Evolutionary conservation across 1,284 basidiomycete genomes (phyloP), one percentile per base, ranked within the genome.

Genomic region (Ustilago lituana): DNA sequence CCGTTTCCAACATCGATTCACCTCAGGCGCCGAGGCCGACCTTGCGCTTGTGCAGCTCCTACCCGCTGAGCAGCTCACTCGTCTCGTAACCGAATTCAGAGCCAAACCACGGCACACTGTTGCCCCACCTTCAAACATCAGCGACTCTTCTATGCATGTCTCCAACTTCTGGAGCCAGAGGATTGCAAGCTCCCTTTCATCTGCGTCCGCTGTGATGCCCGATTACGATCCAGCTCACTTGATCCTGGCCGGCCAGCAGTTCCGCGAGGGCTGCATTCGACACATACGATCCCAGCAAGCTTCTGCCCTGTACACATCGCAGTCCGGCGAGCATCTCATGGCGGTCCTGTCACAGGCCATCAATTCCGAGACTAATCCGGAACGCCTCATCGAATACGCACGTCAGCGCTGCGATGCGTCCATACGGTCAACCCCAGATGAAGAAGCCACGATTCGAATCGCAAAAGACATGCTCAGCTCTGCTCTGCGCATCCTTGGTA

Each of bases 281-380:
- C 45, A 41, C 6, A 4, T 67, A 5, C 52, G 27, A 6, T 4
- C 35, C 7, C 46, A 41, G 10, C 23, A 38, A 11, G 31, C 38
- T 4, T 23, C 23, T 32, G 24, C 40, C n/a, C 23, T 26, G 9
- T 48, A 27, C 9, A 14, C 12, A 3, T 22, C 54, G 6, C 22
- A 43, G 14, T 26, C 37, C 17, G 43, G 48, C 32, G 36, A 49
- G 31, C 36, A 48, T 11, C 15, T 58, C 31, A 22, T 41, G 19
- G 51, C 50, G 14, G 12, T 57, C 26, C 29, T 61, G 15, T 56
- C 58, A 11, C 33, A 67, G 17, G 65, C 65, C 0, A 19, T 41
- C 37, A 68, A 68, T 38, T 51, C 40, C n/a, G 66, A 63, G 22
- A 51, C 66, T 9, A 49, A 63, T 23, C 66, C 66, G 0, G 47